These are phyloP conservation scores for Roridomyces roridus DNA, from an alignment of 768 basidiomycete species.

Conservation along the genomic window DNA sequence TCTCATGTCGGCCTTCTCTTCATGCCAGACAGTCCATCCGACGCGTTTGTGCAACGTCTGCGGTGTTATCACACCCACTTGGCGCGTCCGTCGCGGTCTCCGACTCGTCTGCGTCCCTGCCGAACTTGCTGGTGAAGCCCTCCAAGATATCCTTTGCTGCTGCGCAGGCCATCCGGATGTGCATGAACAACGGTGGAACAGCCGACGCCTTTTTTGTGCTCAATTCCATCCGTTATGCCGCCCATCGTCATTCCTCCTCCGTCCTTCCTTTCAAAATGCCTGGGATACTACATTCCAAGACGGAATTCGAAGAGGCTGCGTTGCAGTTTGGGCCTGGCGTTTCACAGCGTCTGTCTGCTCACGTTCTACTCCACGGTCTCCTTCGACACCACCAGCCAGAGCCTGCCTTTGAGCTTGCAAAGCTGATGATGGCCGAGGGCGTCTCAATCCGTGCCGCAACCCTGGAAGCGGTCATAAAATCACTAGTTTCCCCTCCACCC, in stretches of 20 bases:
- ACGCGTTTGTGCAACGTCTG: conserved; percentile 12
- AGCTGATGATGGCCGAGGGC: conserved; percentile 59
- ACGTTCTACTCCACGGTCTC: conserved; percentile 69
- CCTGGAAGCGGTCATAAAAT: conserved; percentile 49
- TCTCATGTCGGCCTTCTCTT: conserved; percentile 2
- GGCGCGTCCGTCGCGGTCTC: conserved; percentile 12
- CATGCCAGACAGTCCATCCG: not conserved
- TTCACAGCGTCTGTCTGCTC: conserved; percentile 65
- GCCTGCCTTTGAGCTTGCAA: conserved; percentile 55
- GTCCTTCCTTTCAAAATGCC: conserved; percentile 22
- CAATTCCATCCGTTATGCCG: conserved; percentile 59
- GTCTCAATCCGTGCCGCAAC: conserved; percentile 56
- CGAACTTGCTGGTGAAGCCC: conserved; percentile 13
- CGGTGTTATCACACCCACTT: conserved; percentile 5
- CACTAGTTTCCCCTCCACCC: conserved; percentile 12
- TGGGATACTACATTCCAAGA: conserved; percentile 17
- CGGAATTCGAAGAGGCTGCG: conserved; percentile 41
- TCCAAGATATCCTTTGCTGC: conserved; percentile 38
- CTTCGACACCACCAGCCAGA: conserved; percentile 55
- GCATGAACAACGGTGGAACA: conserved; percentile 47
- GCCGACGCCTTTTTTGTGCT: conserved; percentile 62
- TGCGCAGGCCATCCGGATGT: conserved; percentile 57
- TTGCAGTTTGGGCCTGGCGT: conserved; percentile 56
- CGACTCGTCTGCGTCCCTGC: conserved; percentile 11
- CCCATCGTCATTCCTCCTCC: conserved; percentile 26